Evolutionary conservation across 768 basidiomycete genomes (phyloP).

Genomic region (Lentinula edodes): DNA sequence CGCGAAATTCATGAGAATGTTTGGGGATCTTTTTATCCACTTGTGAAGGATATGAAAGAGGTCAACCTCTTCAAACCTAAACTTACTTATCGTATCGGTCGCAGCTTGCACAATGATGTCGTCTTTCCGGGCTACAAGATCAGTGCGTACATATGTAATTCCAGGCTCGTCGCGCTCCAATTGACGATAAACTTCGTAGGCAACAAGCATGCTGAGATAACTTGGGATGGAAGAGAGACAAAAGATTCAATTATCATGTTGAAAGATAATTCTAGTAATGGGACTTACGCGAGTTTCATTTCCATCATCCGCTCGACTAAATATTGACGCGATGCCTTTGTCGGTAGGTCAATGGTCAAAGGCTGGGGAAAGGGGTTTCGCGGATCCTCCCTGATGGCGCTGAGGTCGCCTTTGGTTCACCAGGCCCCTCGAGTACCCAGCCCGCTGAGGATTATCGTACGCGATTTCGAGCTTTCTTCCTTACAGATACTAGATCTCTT

Average conservation of each 20-base stretch:
- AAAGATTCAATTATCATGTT: constrained; percentile 40
- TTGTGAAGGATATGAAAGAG: background rate
- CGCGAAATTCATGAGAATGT: background rate
- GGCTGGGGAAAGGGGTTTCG: constrained; percentile 52
- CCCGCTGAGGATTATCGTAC: constrained; percentile 68
- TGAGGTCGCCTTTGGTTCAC: constrained; percentile 81
- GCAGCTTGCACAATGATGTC: constrained; percentile 1
- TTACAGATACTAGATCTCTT: background rate
- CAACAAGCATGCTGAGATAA: constrained; percentile 52
- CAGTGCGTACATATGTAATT: constrained; percentile 25
- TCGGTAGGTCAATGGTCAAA: constrained; percentile 58
- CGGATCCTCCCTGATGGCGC: constrained; percentile 71
- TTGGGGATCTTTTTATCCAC: background rate
- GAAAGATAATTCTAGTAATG: constrained; percentile 62
- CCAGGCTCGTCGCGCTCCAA: background rate
- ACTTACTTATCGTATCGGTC: constrained; percentile 4
- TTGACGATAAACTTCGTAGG: constrained; percentile 25
- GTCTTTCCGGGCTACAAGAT: constrained; percentile 17
- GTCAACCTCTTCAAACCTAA: background rate
- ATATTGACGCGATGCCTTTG: background rate
- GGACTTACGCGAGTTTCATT: constrained; percentile 52
- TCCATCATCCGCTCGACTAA: background rate
- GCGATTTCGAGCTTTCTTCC: constrained; percentile 19
- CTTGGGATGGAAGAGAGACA: constrained; percentile 51
- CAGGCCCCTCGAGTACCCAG: constrained; percentile 33